phyloP scores from a whole-genome alignment of 1,284 basidiomycete species.

The Cutaneotrichosporon sp. region DNA sequence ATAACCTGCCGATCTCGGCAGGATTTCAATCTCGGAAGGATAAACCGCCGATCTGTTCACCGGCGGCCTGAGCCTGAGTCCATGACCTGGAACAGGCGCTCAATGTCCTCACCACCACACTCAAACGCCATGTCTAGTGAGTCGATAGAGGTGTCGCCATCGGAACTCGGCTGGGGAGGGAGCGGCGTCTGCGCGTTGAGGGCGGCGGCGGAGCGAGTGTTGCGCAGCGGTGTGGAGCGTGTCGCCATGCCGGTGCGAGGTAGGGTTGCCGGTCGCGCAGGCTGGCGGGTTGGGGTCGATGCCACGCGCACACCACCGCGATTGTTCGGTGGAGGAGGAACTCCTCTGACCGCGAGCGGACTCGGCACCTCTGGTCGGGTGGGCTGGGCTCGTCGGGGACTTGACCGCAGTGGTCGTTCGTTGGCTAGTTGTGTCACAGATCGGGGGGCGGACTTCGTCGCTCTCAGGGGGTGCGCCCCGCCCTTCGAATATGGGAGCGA shows the following conservation, averaged over 20 bases:
- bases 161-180: constrained; percentile 17
- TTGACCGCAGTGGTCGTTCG: constrained; percentile 7
- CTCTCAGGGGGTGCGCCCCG: background rate
- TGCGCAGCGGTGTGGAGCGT: background rate
- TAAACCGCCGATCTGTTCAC: background rate
- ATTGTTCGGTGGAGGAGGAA: background rate
- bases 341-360: background rate
- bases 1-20: background rate
- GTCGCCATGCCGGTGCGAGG: background rate
- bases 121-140: constrained; percentile 38
- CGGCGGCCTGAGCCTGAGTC: constrained; percentile 29
- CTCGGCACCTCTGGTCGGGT: background rate
- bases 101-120: constrained; percentile 35
- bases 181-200: background rate
- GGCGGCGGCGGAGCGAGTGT: background rate
- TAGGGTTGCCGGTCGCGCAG: background rate
- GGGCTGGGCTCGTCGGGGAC: constrained; percentile 12
- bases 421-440: background rate
- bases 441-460: constrained; percentile 8
- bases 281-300: background rate
- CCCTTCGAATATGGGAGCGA: constrained; percentile 13
- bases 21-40: too few species aligned
- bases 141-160: constrained; percentile 38
- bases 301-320: background rate
- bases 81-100: constrained; percentile 27